Evolutionary conservation across 2,329 filamentous ascomycete species (phyloP), one percentile per base, ranked within the genome.

Genomic region (Colletotrichum eremochloae): DNA sequence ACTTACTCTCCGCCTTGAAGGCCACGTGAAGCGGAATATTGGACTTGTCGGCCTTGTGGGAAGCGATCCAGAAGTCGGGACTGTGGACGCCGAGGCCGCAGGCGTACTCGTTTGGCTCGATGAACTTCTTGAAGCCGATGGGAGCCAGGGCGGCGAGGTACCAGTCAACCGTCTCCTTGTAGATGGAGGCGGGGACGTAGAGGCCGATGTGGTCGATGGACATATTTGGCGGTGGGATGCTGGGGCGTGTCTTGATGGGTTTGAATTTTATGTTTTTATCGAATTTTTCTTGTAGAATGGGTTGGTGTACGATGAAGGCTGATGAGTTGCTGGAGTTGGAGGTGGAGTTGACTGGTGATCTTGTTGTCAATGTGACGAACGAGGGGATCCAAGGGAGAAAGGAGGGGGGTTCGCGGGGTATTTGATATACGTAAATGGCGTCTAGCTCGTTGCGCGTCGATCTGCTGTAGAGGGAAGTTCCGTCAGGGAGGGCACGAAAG

Each of bases 131-230:
- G 77, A 84, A 83, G 53, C 81, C 81, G 40, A 84, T 77, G 2
- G 81, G 79, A 44, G 77, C 77, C 29, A 84, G 80, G 38, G 79
- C 80, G 11, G 76, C 75, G 44, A 78, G 75, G 76, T 84, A 84
- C 70, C 82, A 80, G 9, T 74, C 74, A 2, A 83, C 75, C 52
- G 76, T 68, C 33, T 78, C 74, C 64, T 77, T 68, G 76, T 79
- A 76, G 46, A 77, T 75, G 53, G 74, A 75, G 62, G 76, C 72
- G 61, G 81, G 75, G 63, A 81, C 76, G 29, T 64, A 67, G 71
- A 84, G 74, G 63, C 77, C 75, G 52, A 78, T 76, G 76, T 84
- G 82, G 56, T 82, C 78, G 72, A 84, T 80, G 42, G 78, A 73
- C 80, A 82, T 83, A 69, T 52, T 79, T 79, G 46, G 20, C 7